Percentiles rank a stretch among this genome's conserved stretches.
Conservation (phyloP, 192 early-diverging fungal species). For the Phycomyces blakesleeanus region DNA sequence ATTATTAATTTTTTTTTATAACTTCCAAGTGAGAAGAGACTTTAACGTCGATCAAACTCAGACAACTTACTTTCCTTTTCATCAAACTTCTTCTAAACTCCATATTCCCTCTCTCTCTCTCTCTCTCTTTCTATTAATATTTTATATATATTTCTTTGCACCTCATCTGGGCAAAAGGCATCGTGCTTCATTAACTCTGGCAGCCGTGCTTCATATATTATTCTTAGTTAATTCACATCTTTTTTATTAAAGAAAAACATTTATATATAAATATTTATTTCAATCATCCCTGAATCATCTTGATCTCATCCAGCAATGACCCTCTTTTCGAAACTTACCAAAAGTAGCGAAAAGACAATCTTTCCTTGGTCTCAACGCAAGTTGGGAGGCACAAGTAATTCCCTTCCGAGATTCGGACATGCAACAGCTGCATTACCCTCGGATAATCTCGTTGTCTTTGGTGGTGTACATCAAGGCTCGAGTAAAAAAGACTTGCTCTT, state of each 20-base stretch:
- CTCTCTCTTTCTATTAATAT: too few species aligned
- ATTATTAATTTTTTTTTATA: too few species aligned
- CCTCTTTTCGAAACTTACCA: conserved; percentile 23
- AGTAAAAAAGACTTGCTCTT: conserved; percentile 17
- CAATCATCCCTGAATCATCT: background rate
- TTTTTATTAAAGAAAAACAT: background rate
- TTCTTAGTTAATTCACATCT: too few species aligned
- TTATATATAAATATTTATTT: background rate
- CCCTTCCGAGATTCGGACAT: conserved; percentile 23
- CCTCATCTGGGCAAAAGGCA: too few species aligned
- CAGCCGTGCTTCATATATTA: too few species aligned
- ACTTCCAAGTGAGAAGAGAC: background rate
- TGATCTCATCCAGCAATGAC: conserved; percentile 7
- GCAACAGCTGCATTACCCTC: conserved; percentile 8
- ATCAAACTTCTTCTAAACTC: too few species aligned
- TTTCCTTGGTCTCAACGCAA: conserved; percentile 29
- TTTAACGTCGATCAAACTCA: background rate
- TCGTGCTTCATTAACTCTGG: too few species aligned
- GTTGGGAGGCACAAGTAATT: conserved; percentile 6
- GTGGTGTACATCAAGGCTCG: conserved; percentile 16
- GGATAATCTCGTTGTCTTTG: conserved; percentile 16
- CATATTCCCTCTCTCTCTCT: too few species aligned
- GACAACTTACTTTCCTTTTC: background rate
- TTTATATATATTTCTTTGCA: too few species aligned
- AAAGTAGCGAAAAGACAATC: conserved; percentile 13